Evolutionary conservation across 306 rosid genomes (phyloP), one percentile per base, ranked within the genome.

Genomic region (Dryas alaskensis): DNA sequence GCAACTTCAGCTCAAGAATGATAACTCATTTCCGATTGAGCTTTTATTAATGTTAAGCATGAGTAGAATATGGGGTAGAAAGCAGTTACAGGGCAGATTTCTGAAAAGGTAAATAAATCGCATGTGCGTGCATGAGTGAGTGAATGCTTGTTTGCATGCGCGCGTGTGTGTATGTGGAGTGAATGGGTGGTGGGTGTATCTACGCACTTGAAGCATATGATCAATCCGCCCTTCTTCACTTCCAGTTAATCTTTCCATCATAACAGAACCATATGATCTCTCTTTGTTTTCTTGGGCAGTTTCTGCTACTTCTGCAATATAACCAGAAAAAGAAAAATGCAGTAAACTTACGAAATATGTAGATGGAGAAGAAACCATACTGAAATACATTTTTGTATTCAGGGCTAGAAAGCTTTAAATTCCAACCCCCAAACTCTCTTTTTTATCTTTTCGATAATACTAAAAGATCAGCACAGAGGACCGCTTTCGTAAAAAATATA

Each of bases 211-310:
- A 82, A 95, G 98, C 93, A 87, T 85, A 83, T 90, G 86, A 90
- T 95, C 99, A 71, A 95, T 76, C 70, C 96, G 87, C 44, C 98
- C 99, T 22, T 22, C 87, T 70, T 77, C 80, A 78, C 87, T 88
- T 87, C 99, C 92, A 2, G 98, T 88, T 80, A 95, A 50, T 74
- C 92, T 88, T 85, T 81, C 87, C 82, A 95, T 92, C 96, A 90
- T 92, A n/a, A 81, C 58, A 81, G 86, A 84, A 78, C 99, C 99
- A 78, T 95, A 93, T 27, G 94, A 87, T 74, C 73, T 69, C 77
- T 82, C 89, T 71, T 90, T 89, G n/a, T 74, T 81, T 75, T 81
- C 98, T 70, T 85, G 86, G 16, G 83, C 79, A 72, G 79, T 70
- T 76, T 86, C 93, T 52, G 77, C 72, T 27, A 40, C 85, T n/a